Evolutionary conservation across 164 flowering plant species (phyloP), one percentile per base, ranked within the genome.

Genomic region (Protea cynaroides): DNA sequence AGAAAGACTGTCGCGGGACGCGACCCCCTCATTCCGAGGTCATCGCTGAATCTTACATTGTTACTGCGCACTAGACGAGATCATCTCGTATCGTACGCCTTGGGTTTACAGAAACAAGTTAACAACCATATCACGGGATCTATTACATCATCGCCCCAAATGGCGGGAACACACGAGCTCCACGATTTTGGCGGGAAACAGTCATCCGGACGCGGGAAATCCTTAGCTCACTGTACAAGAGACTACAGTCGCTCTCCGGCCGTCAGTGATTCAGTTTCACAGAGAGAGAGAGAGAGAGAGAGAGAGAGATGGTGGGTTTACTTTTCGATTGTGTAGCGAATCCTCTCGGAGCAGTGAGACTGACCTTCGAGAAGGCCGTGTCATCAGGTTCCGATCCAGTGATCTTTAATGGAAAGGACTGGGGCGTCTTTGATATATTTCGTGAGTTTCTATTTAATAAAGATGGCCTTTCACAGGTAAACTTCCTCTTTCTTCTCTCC

Each of bases 341-440:
- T 68, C 99, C 99, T 3, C 81, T 88, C n/a, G 99, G 97, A 54
- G 96, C 92, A 59, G 96, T 94, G 9, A 81, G 99, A 58, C 67
- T 70, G 37, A 83, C 93, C 4, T 91, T 89, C 79, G 92, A 91
- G 75, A 84, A 83, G 72, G 86, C 86, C 24, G 59, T 80, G 21
- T 72, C 86, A 1, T 75, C 83, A 2, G 87, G 79, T 22, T 68
- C 74, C 34, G 80, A 83, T 52, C 89, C 87, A n/a, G 69, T 82
- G 40, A 58, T 75, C 9, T 70, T 82, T 37, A 68, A 74, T 56
- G 89, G 91, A 72, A 71, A 72, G 43, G 97, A 94, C 60, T 94
- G 95, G 95, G 97, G 94, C 24, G 90, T 79, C 59, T 24, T 76
- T 52, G 85, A 89, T 18, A 79, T 88, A 64, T 89, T 91, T 71